Base-by-base conservation (phyloP, 1,284 basidiomycete genomes). In the Marasmius sp. region DNA sequence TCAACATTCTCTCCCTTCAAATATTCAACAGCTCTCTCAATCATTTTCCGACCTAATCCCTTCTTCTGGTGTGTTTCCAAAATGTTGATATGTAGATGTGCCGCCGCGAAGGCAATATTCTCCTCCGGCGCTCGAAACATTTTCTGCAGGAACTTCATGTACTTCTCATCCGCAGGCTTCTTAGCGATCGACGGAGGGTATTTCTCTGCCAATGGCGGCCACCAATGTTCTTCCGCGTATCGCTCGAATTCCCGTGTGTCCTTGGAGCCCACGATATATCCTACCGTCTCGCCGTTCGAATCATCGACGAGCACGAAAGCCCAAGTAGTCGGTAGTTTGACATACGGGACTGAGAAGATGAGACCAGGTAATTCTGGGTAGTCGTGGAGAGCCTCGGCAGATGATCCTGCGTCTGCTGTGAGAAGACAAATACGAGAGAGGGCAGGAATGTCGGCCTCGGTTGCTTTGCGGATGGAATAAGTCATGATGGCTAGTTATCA, bases 351-450 rank as follows among this genome's bases (percentile, higher is more conserved):
- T 3, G 89, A 86, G 67, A 85, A 92, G 48, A 88, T 78, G 41
- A 91, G 77, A 3, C 90, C 89, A 6, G 84, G 85, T 36, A 92
- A 81, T 66, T 89, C 87, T 18, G 75, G 76, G 66, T 80, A 81
- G 37, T 84, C 81, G 74, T 91, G 87, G 33, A 85, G 75, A 37
- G 68, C 66, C 70, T 86, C 85, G 33, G 87, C 89, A 61, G 87
- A 86, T 64, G 75, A 74, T 49, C 91, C 91, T 39, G 88, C 88
- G 61, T 89, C 81, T 12, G 81, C 88, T 3, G 91, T 93, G 60
- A 89, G 78, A 45, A 93, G 80, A 70, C 91, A 93, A 67, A 93
- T 89, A 57, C 75, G 81, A 60, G 86, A 88, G 52, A 93, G 75
- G 0, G 84, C 79, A 1, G 76, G 70, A 12, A 78, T 79, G 67